Evolutionary conservation across 2,329 filamentous ascomycete genomes (phyloP).

Genomic region (Clonostachys chloroleuca): DNA sequence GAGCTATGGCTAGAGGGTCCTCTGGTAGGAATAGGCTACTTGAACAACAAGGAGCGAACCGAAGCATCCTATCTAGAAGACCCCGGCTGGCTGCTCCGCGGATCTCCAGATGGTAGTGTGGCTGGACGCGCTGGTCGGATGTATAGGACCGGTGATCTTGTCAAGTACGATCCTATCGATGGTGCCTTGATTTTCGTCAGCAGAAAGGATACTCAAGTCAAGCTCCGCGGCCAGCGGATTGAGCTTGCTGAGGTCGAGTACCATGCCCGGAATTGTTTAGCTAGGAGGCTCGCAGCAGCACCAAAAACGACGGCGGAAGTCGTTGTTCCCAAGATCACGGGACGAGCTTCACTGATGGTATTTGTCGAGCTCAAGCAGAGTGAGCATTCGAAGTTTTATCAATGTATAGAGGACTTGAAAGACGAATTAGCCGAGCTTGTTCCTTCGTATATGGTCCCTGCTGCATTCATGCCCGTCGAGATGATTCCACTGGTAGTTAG

Average conservation of each 20-base stretch:
- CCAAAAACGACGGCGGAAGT: too few species aligned
- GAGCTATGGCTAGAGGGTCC: slow-evolving; percentile 85
- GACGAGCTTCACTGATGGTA: too few species aligned
- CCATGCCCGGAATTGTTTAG: background rate
- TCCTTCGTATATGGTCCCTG: slow-evolving; percentile 76
- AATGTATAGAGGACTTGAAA: background rate
- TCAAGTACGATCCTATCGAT: slow-evolving; percentile 27
- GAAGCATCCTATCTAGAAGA: slow-evolving; percentile 52
- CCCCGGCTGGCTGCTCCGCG: slow-evolving; percentile 32
- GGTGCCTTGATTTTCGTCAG: slow-evolving; percentile 38
- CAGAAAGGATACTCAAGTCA: slow-evolving; percentile 25
- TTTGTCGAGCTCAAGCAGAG: too few species aligned
- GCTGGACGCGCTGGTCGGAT: slow-evolving; percentile 5
- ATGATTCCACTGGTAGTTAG: slow-evolving; percentile 67
- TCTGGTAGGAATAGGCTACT: slow-evolving; percentile 66
- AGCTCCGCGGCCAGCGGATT: slow-evolving; percentile 2
- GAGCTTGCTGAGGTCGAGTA: slow-evolving; percentile 3
- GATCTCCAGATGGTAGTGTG: slow-evolving; percentile 6
- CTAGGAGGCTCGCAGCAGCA: too few species aligned
- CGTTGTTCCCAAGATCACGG: too few species aligned
- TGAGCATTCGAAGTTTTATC: too few species aligned
- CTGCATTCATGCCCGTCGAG: slow-evolving; percentile 65
- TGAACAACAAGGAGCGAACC: slow-evolving; percentile 46
- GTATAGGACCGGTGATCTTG: slow-evolving; percentile 44
- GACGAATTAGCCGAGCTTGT: slow-evolving; percentile 29